A percentile compares a stretch with the other conserved stretches of the same genome.
phyloP scores from a whole-genome alignment of 106 monocot genomes.

The Apostasia shenzhenica region DNA sequence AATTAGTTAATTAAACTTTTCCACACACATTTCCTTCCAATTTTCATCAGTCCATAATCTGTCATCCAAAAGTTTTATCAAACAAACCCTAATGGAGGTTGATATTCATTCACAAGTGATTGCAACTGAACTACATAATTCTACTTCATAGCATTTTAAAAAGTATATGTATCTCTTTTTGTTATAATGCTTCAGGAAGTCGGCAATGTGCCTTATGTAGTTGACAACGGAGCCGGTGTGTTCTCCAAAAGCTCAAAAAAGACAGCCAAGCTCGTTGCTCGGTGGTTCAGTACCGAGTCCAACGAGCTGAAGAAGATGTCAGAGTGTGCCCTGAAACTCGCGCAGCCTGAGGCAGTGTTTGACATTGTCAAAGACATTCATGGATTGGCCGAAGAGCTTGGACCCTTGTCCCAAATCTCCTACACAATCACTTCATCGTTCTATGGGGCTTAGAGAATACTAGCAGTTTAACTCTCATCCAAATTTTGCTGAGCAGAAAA shows the following conservation, averaged over 20 bases:
- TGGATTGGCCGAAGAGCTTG: conserved; percentile 29
- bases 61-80: too few species aligned
- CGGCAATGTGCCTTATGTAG: conserved; percentile 76
- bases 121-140: too few species aligned
- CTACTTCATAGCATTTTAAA: too few species aligned
- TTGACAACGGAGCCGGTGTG: conserved; percentile 62
- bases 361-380: conserved; percentile 67
- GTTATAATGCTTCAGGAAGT: conserved; percentile 39
- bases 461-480: neutral
- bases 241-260: conserved; percentile 60
- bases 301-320: conserved; percentile 58
- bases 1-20: too few species aligned
- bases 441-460: neutral
- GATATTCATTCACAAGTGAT: too few species aligned
- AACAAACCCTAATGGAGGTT: too few species aligned
- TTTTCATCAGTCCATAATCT: too few species aligned
- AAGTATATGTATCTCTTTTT: too few species aligned
- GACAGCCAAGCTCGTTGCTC: conserved; percentile 45
- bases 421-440: conserved; percentile 45
- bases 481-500: neutral
- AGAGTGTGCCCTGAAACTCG: conserved; percentile 54
- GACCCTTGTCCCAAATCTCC: conserved; percentile 34
- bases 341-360: conserved; percentile 73
- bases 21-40: too few species aligned
- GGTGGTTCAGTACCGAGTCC: conserved; percentile 53